Evolutionary conservation across 1,284 basidiomycete genomes (phyloP).

Genomic region (Melampsora larici-populina): DNA sequence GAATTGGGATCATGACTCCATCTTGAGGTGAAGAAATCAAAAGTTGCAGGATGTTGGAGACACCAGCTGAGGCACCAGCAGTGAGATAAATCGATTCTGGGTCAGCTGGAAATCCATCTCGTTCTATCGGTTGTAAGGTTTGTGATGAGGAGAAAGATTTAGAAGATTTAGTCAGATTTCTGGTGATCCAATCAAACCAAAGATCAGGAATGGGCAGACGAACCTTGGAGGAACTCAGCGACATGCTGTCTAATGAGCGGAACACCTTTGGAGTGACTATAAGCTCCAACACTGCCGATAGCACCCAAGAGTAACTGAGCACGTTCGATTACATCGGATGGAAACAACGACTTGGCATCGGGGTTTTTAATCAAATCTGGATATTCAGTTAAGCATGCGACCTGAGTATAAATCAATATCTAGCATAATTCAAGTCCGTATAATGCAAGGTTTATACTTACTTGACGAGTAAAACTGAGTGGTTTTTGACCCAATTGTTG

Average conservation of each 20-base stretch:
- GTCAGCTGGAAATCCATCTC: conserved; percentile 79
- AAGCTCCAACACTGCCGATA: conserved; percentile 91
- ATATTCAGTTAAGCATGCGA: conserved; percentile 87
- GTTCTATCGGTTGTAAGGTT: conserved; percentile 59
- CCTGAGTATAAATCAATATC: conserved; percentile 56
- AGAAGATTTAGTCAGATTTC: background rate
- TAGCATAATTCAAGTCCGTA: background rate
- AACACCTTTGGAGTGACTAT: conserved; percentile 92
- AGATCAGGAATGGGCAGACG: conserved; percentile 49
- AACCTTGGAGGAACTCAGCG: conserved; percentile 81
- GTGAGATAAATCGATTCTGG: conserved; percentile 90
- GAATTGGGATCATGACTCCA: conserved; percentile 90
- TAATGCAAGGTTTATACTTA: conserved; percentile 53
- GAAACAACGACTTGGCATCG: conserved; percentile 67
- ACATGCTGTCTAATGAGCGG: conserved; percentile 82
- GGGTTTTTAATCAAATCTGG: conserved; percentile 68
- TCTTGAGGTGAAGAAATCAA: conserved; percentile 65
- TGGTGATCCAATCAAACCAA: background rate
- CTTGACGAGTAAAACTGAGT: conserved; percentile 89
- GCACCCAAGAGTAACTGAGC: conserved; percentile 75
- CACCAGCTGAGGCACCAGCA: conserved; percentile 85
- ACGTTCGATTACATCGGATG: conserved; percentile 76
- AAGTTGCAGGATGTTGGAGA: conserved; percentile 79
- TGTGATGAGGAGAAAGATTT: background rate
- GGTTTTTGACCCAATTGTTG: conserved; percentile 94